Conservation (phyloP, 352 stramenopile species). For the Phytophthora cactorum region DNA sequence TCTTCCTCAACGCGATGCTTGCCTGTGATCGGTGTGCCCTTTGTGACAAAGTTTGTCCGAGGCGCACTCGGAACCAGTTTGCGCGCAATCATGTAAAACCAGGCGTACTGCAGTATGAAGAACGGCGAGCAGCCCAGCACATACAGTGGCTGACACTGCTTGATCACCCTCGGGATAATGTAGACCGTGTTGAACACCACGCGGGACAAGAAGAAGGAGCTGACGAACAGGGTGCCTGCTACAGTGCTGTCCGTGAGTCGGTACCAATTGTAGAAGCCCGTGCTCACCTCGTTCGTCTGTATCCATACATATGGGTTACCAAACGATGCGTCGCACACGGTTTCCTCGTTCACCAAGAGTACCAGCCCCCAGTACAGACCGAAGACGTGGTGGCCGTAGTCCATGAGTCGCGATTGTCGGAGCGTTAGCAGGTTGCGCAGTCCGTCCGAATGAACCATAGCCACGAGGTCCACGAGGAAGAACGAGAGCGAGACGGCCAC, state of each 20-base stretch:
- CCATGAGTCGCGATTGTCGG: conserved; percentile 61
- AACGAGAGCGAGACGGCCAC: conserved; percentile 67
- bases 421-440: conserved; percentile 43
- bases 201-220: conserved; percentile 72
- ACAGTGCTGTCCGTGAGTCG: conserved; percentile 64
- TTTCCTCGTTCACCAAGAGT: conserved; percentile 68
- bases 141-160: conserved; percentile 60
- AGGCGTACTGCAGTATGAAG: conserved; percentile 78
- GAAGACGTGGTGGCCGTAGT: conserved; percentile 77
- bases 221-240: conserved; percentile 61
- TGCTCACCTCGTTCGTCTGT: conserved; percentile 85
- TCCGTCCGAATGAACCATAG: conserved; percentile 64
- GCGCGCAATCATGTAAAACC: conserved; percentile 76
- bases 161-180: conserved; percentile 54
- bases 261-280: conserved; percentile 85
- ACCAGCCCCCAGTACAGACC: conserved; percentile 66
- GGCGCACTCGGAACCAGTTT: conserved; percentile 44
- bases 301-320: conserved; percentile 86
- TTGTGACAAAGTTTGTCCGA: background rate
- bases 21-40: background rate
- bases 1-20: conserved; percentile 4
- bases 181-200: conserved; percentile 77
- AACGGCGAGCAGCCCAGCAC: conserved; percentile 62
- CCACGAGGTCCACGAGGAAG: conserved; percentile 75
- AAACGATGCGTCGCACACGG: conserved; percentile 52